Evolutionary conservation across 352 stramenopile species (phyloP), one percentile per base, ranked within the genome.

Genomic region (Pythium scleroteichum): DNA sequence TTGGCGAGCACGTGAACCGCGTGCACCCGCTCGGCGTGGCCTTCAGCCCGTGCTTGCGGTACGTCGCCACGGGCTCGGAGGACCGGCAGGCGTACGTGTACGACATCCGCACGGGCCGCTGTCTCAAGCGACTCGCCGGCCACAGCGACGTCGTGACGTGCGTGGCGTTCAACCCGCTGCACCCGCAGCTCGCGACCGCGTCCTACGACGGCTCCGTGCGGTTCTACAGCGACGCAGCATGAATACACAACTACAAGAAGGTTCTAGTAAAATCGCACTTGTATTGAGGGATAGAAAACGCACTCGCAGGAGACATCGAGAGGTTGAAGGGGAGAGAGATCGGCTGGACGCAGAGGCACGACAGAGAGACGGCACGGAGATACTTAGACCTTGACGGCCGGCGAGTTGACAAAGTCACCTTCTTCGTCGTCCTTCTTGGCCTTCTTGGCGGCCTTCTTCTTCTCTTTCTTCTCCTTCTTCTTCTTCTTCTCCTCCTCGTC

Each of bases 1-100:
- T 96, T 47, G 66, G 71, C 32, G 82, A 94, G 55, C 89, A 97
- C 62, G 66, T 85, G 17, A 96, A 96, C 69, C 82, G 85, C 51
- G 81, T 92, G 16, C 87, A 97, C 26, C 59, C 66, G 5, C 52
- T 96, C 2, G 81, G 82, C 7, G 64, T 82, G 32, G 74, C 80
- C 14, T 96, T 97, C 59, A 95, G 82, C 48, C 90, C 88, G 3
- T 97, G 90, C 72, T 94, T 96, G 85, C 84, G 90, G 17, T 97
- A 95, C 64, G 72, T 97, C 20, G 87, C 87, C 7, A 92, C 81
- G 3, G 90, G 90, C 35, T 96, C 83, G 1, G 88, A 97, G 68
- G 90, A 97, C 56, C 79, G 89, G 4, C 59, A 71, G 8, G 70
- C 75, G 12, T 95, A 94, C 62, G 51, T 96, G 42, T 97, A 96